Percentiles rank a stretch among this genome's conserved stretches.
phyloP scores from a whole-genome alignment of 768 basidiomycete species.

The Russula olivacea region DNA sequence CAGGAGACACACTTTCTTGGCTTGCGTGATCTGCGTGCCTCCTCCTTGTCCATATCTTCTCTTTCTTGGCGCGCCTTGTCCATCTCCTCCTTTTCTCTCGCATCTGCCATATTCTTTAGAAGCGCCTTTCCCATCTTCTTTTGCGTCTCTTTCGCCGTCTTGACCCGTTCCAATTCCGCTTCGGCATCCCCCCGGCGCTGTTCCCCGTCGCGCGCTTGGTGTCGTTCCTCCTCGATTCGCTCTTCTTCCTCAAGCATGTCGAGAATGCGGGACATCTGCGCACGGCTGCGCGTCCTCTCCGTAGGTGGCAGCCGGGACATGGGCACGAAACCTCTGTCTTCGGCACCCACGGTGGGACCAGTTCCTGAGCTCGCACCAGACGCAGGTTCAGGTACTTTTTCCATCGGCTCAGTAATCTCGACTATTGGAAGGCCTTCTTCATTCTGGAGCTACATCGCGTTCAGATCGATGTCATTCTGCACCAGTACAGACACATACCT shows the following conservation, averaged over 20 bases:
- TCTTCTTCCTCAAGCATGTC: constrained; percentile 72
- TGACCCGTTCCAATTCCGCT: constrained; percentile 37
- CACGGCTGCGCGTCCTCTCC: constrained; percentile 46
- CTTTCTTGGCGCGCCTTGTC: constrained; percentile 31
- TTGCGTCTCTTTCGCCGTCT: constrained; percentile 47
- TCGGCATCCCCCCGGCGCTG: constrained; percentile 44
- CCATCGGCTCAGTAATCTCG: constrained; percentile 59
- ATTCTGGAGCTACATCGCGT: constrained; percentile 49
- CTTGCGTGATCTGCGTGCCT: constrained; percentile 32
- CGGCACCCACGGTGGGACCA: constrained; percentile 23
- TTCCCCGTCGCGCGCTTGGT: constrained; percentile 39
- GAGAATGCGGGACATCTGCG: constrained; percentile 59
- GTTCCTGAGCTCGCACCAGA: constrained; percentile 8
- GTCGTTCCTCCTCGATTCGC: constrained; percentile 38
- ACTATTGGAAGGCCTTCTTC: constrained; percentile 78
- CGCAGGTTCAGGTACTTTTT: constrained; percentile 26
- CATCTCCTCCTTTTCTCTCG: constrained; percentile 37
- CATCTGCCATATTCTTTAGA: constrained; percentile 41
- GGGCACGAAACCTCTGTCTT: constrained; percentile 45
- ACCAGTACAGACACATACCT: constrained; percentile 45
- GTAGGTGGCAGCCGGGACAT: constrained; percentile 41
- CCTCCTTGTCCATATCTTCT: constrained; percentile 29
- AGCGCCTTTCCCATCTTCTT: constrained; percentile 76
- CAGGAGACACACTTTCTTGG: constrained; percentile 64
- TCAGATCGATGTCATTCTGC: constrained; percentile 23